phyloP scores from a whole-genome alignment of 1,284 basidiomycete species.

The Rhodotorula sp. region DNA sequence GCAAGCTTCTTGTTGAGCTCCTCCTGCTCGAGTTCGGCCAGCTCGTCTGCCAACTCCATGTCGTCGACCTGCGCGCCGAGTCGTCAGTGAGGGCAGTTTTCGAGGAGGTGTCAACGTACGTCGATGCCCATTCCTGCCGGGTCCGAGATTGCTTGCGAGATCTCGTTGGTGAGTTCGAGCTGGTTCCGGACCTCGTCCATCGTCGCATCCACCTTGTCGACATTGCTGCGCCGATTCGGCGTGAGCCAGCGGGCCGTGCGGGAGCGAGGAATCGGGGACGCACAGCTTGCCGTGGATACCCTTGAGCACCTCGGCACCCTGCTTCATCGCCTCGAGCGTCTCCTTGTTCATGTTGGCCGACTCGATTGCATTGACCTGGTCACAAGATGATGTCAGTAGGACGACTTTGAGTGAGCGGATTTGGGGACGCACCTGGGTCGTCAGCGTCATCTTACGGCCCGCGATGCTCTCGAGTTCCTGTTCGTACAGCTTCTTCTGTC shows the following conservation, averaged over 20 bases:
- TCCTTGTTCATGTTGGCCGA: slow-evolving; percentile 98
- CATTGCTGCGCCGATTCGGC: slow-evolving; percentile 60
- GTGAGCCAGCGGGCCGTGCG: not conserved
- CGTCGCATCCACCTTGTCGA: slow-evolving; percentile 87
- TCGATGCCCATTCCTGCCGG: slow-evolving; percentile 67
- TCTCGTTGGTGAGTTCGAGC: slow-evolving; percentile 91
- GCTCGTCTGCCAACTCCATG: slow-evolving; percentile 79
- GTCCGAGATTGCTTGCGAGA: slow-evolving; percentile 89
- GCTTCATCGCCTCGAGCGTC: slow-evolving; percentile 98
- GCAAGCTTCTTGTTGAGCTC: slow-evolving; percentile 83
- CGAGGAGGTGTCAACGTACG: slow-evolving; percentile 45
- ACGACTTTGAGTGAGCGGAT: not conserved
- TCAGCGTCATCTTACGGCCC: slow-evolving; percentile 86
- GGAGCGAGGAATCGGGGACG: slow-evolving; percentile 48
- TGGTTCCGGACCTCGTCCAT: slow-evolving; percentile 92
- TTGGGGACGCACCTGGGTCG: slow-evolving; percentile 69
- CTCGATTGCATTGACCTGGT: slow-evolving; percentile 84
- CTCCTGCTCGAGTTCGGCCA: slow-evolving; percentile 89
- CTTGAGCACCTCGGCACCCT: slow-evolving; percentile 86
- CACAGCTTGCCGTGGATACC: slow-evolving; percentile 89
- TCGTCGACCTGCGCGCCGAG: slow-evolving; percentile 51
- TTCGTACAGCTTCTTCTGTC: slow-evolving; percentile 91
- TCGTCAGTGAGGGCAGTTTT: not conserved
- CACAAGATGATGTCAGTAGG: not conserved
- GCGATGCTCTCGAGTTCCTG: slow-evolving; percentile 82